Evolutionary conservation across 73 alveolate species (phyloP).

Genomic region (Effrenium voratum): DNA sequence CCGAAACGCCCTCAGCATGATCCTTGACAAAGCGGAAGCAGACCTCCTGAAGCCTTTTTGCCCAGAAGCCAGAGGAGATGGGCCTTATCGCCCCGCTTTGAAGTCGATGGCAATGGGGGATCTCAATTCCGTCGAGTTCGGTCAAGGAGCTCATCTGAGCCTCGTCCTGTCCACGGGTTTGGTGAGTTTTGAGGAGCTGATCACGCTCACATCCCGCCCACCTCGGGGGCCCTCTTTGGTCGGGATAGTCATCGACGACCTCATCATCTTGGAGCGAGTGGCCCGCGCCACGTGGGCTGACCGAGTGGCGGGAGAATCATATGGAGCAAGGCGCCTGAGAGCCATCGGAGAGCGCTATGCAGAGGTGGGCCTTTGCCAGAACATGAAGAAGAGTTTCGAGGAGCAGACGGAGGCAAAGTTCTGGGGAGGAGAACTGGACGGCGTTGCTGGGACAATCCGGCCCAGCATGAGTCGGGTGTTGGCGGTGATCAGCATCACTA

Average conservation of each 20-base stretch:
- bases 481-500: background rate
- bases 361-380: background rate
- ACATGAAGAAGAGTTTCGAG: background rate
- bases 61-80: too few species aligned
- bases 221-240: background rate
- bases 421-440: slow-evolving; percentile 29
- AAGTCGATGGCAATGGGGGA: slow-evolving; percentile 21
- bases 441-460: background rate
- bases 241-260: slow-evolving; percentile 10
- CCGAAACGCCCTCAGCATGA: background rate
- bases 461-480: background rate
- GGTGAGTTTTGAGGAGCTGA: background rate
- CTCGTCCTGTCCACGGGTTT: background rate
- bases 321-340: background rate
- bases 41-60: background rate
- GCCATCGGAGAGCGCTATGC: background rate
- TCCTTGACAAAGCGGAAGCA: background rate
- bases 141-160: background rate
- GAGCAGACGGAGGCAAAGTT: background rate
- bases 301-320: background rate
- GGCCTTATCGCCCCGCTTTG: background rate
- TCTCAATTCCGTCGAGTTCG: background rate
- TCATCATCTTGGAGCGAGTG: background rate
- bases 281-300: background rate
- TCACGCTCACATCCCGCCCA: background rate